Evolutionary conservation across 345 rosid genomes (phyloP).

Genomic region (Melastoma malabathricum): DNA sequence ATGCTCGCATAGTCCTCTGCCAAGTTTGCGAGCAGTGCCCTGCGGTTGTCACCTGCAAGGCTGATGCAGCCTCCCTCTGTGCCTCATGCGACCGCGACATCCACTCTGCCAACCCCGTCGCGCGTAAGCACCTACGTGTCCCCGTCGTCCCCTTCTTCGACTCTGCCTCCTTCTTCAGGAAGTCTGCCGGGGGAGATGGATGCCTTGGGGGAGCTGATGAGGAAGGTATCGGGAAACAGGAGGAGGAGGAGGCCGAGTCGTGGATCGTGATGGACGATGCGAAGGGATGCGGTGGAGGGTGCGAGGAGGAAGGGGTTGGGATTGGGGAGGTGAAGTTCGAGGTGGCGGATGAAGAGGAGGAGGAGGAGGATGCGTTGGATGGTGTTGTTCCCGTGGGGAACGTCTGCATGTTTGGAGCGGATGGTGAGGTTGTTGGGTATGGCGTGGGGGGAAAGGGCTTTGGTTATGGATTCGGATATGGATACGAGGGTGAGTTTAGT

Average conservation of each 20-base stretch:
- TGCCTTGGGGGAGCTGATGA: slow-evolving; percentile 30
- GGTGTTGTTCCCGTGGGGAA: slow-evolving; percentile 78
- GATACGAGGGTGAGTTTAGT: slow-evolving; percentile 33
- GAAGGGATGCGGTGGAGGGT: slow-evolving; percentile 30
- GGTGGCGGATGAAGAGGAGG: not conserved
- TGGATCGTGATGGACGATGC: slow-evolving; percentile 72
- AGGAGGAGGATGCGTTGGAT: slow-evolving; percentile 16
- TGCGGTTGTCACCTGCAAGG: slow-evolving; percentile 92
- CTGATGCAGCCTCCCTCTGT: slow-evolving; percentile 98
- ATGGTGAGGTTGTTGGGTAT: slow-evolving; percentile 16
- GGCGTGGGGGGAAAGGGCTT: slow-evolving; percentile 31
- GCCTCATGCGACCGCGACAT: slow-evolving; percentile 88
- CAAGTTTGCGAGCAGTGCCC: slow-evolving; percentile 99
- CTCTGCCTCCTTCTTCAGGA: slow-evolving; percentile 14
- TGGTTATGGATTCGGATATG: slow-evolving; percentile 44
- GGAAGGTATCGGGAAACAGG: slow-evolving; percentile 51
- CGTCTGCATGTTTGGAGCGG: slow-evolving; percentile 18
- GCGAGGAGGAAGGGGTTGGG: slow-evolving; percentile 50
- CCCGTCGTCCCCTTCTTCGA: slow-evolving; percentile 72
- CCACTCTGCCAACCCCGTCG: slow-evolving; percentile 90
- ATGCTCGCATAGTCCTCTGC: slow-evolving; percentile 85
- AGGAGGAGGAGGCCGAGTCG: slow-evolving; percentile 83
- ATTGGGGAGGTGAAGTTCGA: slow-evolving; percentile 52
- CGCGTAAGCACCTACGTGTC: slow-evolving; percentile 84
- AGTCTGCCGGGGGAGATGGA: slow-evolving; percentile 18